Base-by-base conservation (phyloP, 768 basidiomycete species). In the Tricholomella constricta region DNA sequence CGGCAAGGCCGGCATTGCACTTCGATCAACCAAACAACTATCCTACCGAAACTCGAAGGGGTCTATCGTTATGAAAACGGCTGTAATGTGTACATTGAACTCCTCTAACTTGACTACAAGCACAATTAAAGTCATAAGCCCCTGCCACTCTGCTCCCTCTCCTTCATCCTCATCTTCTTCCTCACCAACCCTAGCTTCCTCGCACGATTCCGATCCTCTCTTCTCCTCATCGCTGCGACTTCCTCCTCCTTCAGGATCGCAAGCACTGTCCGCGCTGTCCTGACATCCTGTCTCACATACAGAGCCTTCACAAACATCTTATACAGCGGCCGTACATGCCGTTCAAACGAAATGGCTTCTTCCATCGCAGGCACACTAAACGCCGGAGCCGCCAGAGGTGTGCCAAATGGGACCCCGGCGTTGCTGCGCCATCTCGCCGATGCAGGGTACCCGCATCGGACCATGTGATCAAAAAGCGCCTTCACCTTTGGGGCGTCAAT, bases 281-380 rank as follows among this genome's bases (percentile, higher is more conserved):
- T 65, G 6, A 63, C 55, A 63, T 92, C 89, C 19, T 77, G 77
- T 25, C 82, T 69, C 36, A 72, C 45, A 63, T 81, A 78, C 56
- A 91, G 78, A 12, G 82, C 83, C 60, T 78, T 83, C 61, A 88
- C 80, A 67, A 91, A 84, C 81, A 84, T 84, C 72, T 78, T 85
- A 66, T 85, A 86, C 67, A 91, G 62, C 36, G 89, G 89, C 52
- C 74, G 71, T n/a, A 83, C 75, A 63, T 90, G 86, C 51, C 70
- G 74, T 51, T 74, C 71, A 48, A 84, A 86, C 3, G 78, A 81
- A 49, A 86, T 72, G 19, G 70, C 68, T 35, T 72, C 49, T n/a
- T 71, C 53, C 17, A 80, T 63, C 34, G 67, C 65, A 9, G 78
- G 70, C n/a, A 79, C 37, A n/a, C 62, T 48, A 15, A 77, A 43